These are phyloP conservation scores for Chlorophyllum brunneum DNA, from an alignment of 768 basidiomycete species.

Conservation along the genomic window DNA sequence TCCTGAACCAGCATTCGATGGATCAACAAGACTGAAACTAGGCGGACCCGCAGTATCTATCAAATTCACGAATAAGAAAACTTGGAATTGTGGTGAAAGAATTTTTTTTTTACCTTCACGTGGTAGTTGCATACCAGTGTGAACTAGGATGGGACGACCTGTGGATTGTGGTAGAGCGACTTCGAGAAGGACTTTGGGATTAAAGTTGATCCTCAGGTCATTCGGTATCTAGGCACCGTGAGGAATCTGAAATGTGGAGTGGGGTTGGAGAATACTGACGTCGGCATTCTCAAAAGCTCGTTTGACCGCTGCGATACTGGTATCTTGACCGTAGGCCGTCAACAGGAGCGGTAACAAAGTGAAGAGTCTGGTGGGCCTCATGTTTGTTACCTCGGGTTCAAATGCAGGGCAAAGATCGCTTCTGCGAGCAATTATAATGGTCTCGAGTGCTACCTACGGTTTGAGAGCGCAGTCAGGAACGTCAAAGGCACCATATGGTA, in stretches of 20 bases:
- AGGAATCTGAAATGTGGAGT: neutral
- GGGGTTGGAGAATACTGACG: slow-evolving; percentile 12
- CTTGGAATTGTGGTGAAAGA: slow-evolving; percentile 17
- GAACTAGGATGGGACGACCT: too few species aligned
- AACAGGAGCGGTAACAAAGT: neutral
- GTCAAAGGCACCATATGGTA: too few species aligned
- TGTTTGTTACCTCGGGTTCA: neutral
- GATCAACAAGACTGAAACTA: slow-evolving; percentile 26
- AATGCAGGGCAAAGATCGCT: too few species aligned
- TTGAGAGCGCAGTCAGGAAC: too few species aligned
- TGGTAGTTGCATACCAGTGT: too few species aligned
- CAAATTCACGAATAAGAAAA: too few species aligned
- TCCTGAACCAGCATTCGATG: slow-evolving; percentile 23
- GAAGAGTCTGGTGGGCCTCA: neutral
- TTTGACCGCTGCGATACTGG: slow-evolving; percentile 18
- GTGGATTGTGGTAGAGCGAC: slow-evolving; percentile 18
- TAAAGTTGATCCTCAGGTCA: slow-evolving; percentile 20
- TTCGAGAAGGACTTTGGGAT: slow-evolving; percentile 22
- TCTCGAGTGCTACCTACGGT: too few species aligned
- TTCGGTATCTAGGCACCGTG: slow-evolving; percentile 19
- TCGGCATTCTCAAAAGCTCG: slow-evolving; percentile 23
- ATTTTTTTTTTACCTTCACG: slow-evolving; percentile 19
- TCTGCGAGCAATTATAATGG: too few species aligned
- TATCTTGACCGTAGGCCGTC: slow-evolving; percentile 20
- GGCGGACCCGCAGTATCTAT: slow-evolving; percentile 37